Evolutionary conservation across 2,329 filamentous ascomycete genomes (phyloP).

Genomic region (Sarocladium strictum): DNA sequence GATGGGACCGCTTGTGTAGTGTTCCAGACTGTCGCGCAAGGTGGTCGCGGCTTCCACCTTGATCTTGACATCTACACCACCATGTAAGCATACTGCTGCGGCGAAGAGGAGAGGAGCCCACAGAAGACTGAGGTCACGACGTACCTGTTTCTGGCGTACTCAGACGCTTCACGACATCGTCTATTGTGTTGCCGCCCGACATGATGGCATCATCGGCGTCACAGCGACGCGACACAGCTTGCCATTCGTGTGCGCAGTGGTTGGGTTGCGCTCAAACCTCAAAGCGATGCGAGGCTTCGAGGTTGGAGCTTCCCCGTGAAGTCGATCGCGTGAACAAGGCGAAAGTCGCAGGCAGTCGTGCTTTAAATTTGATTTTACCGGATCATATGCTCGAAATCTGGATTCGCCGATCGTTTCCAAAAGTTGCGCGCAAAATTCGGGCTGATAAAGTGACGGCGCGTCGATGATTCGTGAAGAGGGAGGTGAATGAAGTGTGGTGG

Average conservation of each 20-base stretch:
- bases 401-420: background rate
- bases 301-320: slow-evolving; percentile 6
- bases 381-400: background rate
- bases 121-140: slow-evolving; percentile 12
- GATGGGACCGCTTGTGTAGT: slow-evolving; percentile 70
- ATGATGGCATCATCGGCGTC: slow-evolving; percentile 48
- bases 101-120: background rate
- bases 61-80: slow-evolving; percentile 62
- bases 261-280: slow-evolving; percentile 13
- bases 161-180: slow-evolving; percentile 58
- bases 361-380: background rate
- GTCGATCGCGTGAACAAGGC: background rate
- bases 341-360: background rate
- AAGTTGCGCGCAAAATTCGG: background rate
- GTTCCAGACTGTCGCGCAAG: slow-evolving; percentile 85
- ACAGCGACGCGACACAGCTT: slow-evolving; percentile 25
- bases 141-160: slow-evolving; percentile 50
- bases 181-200: slow-evolving; percentile 50
- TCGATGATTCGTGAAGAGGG: slow-evolving; percentile 10
- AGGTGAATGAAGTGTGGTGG: slow-evolving; percentile 4
- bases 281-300: slow-evolving; percentile 8
- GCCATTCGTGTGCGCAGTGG: slow-evolving; percentile 26
- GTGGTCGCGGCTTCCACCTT: slow-evolving; percentile 80
- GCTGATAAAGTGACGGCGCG: slow-evolving; percentile 3
- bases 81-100: background rate